Conservation (phyloP, 306 rosid genomes). For the Astragalus membranaceus region DNA sequence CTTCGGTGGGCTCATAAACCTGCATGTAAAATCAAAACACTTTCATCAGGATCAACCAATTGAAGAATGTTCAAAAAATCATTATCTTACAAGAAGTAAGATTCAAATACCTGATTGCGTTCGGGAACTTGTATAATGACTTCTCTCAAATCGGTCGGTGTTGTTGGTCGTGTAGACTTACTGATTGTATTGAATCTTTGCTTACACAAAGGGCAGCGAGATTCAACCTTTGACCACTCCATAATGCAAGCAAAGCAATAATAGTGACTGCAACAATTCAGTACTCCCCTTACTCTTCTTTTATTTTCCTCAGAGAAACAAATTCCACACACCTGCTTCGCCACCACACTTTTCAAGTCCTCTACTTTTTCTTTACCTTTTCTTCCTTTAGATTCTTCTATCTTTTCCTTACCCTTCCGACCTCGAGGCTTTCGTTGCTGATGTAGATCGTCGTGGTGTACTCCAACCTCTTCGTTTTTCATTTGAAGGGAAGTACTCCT, state of each 20-base stretch:
- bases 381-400: slow-evolving; percentile 52
- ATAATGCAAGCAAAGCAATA: slow-evolving; percentile 89
- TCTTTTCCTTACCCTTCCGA: slow-evolving; percentile 87
- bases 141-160: slow-evolving; percentile 68
- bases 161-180: slow-evolving; percentile 58
- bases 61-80: slow-evolving; percentile 5
- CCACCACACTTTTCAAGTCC: slow-evolving; percentile 52
- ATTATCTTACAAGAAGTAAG: slow-evolving; percentile 21
- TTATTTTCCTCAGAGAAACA: slow-evolving; percentile 92
- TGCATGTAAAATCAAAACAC: slow-evolving; percentile 29
- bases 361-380: slow-evolving; percentile 80
- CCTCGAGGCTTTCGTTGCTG: slow-evolving; percentile 47
- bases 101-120: slow-evolving; percentile 87
- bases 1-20: slow-evolving; percentile 99
- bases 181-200: slow-evolving; percentile 84
- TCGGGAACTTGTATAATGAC: slow-evolving; percentile 65
- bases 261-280: slow-evolving; percentile 85
- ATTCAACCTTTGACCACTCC: slow-evolving; percentile 99
- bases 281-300: slow-evolving; percentile 81
- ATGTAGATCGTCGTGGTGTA: slow-evolving; percentile 17
- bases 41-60: background rate
- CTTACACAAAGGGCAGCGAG: slow-evolving; percentile 98
- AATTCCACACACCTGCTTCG: slow-evolving; percentile 86
- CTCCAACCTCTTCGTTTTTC: slow-evolving; percentile 30
- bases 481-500: slow-evolving; percentile 42